Percentiles rank a stretch among this genome's conserved stretches.
Conservation (phyloP, 2,329 filamentous ascomycete species). For the Talaromyces islandicus region DNA sequence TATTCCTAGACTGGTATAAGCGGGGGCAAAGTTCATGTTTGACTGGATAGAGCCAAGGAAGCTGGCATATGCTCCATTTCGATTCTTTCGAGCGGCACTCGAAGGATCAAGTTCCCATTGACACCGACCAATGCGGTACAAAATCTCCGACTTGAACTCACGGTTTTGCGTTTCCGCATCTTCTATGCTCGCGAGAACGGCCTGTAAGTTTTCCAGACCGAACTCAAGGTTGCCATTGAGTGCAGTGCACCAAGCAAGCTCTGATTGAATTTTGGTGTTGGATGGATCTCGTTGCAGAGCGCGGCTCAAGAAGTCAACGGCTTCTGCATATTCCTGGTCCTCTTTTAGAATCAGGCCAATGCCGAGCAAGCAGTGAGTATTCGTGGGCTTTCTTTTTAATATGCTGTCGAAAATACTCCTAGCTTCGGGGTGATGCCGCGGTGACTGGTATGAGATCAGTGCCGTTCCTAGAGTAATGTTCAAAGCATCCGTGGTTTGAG, state of each 20-base stretch:
- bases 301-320: slow-evolving; percentile 71
- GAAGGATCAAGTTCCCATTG: slow-evolving; percentile 79
- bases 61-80: slow-evolving; percentile 73
- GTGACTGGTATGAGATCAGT: slow-evolving; percentile 82
- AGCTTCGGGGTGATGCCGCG: slow-evolving; percentile 82
- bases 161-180: slow-evolving; percentile 54
- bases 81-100: slow-evolving; percentile 67
- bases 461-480: slow-evolving; percentile 78
- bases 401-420: slow-evolving; percentile 80
- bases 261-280: slow-evolving; percentile 74
- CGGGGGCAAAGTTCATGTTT: slow-evolving; percentile 79
- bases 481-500: slow-evolving; percentile 66
- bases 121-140: slow-evolving; percentile 82
- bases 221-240: slow-evolving; percentile 67
- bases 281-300: slow-evolving; percentile 66
- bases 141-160: slow-evolving; percentile 75
- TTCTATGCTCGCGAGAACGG: slow-evolving; percentile 61
- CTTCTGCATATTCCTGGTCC: slow-evolving; percentile 78
- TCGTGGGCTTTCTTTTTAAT: slow-evolving; percentile 66
- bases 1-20: slow-evolving; percentile 83
- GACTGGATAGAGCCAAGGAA: slow-evolving; percentile 81
- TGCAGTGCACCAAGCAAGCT: slow-evolving; percentile 88
- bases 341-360: slow-evolving; percentile 90
- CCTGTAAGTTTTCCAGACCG: slow-evolving; percentile 65
- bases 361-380: slow-evolving; percentile 77